A percentile compares a stretch with the other conserved stretches of the same genome.
phyloP scores from a whole-genome alignment of 306 rosid species.

The Rosa chinensis region DNA sequence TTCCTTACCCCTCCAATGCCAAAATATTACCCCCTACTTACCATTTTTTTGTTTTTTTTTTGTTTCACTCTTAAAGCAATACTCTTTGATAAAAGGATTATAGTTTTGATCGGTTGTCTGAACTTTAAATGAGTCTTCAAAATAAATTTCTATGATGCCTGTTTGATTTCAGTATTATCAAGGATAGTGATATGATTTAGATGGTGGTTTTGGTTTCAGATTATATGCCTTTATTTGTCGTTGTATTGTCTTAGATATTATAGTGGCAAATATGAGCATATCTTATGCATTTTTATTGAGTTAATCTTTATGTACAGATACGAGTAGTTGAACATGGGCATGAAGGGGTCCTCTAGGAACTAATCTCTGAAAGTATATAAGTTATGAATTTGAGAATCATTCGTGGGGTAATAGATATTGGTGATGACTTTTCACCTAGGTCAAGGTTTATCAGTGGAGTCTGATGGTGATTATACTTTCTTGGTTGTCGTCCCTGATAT shows the following conservation, averaged over 20 bases:
- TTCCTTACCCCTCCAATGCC: too few species aligned
- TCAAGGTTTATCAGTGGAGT: neutral
- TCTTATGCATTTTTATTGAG: neutral
- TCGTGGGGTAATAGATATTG: neutral
- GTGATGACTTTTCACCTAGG: conserved; percentile 8
- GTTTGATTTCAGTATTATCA: neutral
- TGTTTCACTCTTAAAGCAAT: neutral
- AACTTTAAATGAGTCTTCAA: neutral
- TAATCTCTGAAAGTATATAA: neutral
- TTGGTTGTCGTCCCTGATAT: neutral
- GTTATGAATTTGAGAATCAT: neutral
- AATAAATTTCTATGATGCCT: neutral
- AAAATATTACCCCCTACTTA: neutral
- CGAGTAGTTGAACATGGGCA: neutral
- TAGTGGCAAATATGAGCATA: neutral
- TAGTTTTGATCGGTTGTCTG: too few species aligned
- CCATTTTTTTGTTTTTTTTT: neutral
- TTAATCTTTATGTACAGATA: neutral
- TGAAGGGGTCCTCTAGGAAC: neutral
- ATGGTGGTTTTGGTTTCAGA: neutral
- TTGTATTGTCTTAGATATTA: neutral
- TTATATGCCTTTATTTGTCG: neutral
- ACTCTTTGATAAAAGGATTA: neutral
- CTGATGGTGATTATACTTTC: neutral
- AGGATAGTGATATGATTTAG: neutral